These are phyloP conservation scores for Bromus sterilis DNA, from an alignment of 176 grass and related monocot species.

Conservation along the genomic window DNA sequence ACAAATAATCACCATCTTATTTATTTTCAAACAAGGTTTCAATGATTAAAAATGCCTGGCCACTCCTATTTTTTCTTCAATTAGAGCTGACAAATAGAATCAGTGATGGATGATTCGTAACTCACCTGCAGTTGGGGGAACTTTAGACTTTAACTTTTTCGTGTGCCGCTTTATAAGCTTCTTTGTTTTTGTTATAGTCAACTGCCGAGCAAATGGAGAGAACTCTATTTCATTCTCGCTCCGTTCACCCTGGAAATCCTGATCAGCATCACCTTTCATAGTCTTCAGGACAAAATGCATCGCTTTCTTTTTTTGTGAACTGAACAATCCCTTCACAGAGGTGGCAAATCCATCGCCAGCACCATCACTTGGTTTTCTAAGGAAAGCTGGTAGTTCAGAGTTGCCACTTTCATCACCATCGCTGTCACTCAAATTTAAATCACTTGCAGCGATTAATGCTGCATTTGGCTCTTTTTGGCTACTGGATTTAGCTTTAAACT, in stretches of 20 bases:
- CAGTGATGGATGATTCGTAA: neutral
- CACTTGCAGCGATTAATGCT: conserved; percentile 34
- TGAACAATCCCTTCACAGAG: conserved; percentile 90
- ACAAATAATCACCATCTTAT: neutral
- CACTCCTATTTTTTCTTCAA: neutral
- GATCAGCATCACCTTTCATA: conserved; percentile 73
- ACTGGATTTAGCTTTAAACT: conserved; percentile 86
- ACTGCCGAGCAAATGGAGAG: conserved; percentile 85
- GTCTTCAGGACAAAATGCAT: conserved; percentile 82
- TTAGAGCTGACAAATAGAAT: neutral
- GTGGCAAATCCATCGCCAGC: conserved; percentile 93
- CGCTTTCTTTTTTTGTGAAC: conserved; percentile 72
- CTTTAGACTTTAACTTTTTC: conserved; percentile 65
- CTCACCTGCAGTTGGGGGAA: conserved; percentile 47
- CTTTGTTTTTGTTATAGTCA: conserved; percentile 87
- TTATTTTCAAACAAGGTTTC: neutral
- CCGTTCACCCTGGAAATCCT: conserved; percentile 80
- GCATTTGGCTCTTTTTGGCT: conserved; percentile 50
- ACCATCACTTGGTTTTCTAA: conserved; percentile 69
- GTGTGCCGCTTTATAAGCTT: conserved; percentile 85
- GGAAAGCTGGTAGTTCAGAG: conserved; percentile 58
- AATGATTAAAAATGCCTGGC: neutral
- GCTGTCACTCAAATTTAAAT: conserved; percentile 71
- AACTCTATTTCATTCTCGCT: conserved; percentile 88
- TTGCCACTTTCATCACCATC: conserved; percentile 61